A percentile compares a stretch with the other conserved stretches of the same genome.
These are phyloP conservation scores for Stephania cephalantha DNA, from an alignment of 164 flowering plant genomes.

Conservation along the genomic window DNA sequence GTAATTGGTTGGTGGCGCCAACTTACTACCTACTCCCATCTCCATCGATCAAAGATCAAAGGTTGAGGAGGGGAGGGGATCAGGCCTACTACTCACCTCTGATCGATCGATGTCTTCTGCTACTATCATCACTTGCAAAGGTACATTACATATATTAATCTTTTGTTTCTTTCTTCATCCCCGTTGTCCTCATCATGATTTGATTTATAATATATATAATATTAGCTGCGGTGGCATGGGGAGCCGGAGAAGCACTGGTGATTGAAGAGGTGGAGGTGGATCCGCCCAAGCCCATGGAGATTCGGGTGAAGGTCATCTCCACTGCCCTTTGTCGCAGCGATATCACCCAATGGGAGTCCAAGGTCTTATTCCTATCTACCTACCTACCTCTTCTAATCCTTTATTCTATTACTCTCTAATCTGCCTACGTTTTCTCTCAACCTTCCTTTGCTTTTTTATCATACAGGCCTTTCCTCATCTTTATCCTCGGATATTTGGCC, in stretches of 20 bases:
- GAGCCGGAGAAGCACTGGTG: constrained; percentile 61
- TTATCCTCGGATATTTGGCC: constrained; percentile 94
- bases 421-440: not conserved
- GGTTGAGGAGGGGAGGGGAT: too few species aligned
- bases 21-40: too few species aligned
- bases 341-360: constrained; percentile 73
- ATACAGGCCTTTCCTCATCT: constrained; percentile 47
- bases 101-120: constrained; percentile 3
- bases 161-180: not conserved
- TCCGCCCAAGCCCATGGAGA: constrained; percentile 70
- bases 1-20: too few species aligned
- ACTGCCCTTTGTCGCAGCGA: constrained; percentile 94
- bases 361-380: constrained; percentile 28
- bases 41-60: too few species aligned
- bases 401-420: not conserved
- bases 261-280: constrained; percentile 77
- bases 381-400: not conserved
- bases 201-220: too few species aligned
- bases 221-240: constrained; percentile 88
- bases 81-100: too few species aligned
- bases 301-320: constrained; percentile 68
- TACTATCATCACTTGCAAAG: constrained; percentile 20
- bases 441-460: constrained; percentile 5
- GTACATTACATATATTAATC: not conserved
- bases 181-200: too few species aligned